Conservation (phyloP, 768 basidiomycete species). For the Serendipita indica region DNA sequence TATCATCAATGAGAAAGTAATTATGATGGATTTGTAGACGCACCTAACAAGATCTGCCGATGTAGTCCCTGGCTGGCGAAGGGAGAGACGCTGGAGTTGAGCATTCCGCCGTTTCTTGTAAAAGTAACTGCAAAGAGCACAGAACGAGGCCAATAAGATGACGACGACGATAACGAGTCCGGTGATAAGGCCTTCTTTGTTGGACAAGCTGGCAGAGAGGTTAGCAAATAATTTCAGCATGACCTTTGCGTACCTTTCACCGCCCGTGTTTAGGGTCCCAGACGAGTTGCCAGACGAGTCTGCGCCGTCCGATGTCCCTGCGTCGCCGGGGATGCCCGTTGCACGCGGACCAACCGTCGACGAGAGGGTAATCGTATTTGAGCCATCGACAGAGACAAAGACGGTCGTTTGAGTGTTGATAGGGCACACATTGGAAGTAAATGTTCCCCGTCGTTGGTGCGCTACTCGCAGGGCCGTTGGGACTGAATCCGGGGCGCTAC, state of each 20-base stretch:
- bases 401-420: background rate
- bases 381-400: background rate
- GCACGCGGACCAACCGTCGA: background rate
- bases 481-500: background rate
- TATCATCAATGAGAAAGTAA: background rate
- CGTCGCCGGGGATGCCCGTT: background rate
- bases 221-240: background rate
- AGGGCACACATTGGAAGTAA: conserved; percentile 1
- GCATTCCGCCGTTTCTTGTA: conserved; percentile 9
- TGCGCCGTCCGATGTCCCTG: background rate
- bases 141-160: background rate
- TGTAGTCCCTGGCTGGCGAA: background rate
- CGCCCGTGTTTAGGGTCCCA: background rate
- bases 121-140: background rate
- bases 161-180: background rate
- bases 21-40: background rate
- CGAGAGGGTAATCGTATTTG: background rate
- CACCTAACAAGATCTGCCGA: background rate
- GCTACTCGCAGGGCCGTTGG: background rate
- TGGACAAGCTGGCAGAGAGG: background rate
- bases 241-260: background rate
- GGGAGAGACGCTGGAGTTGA: background rate
- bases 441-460: background rate
- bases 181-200: conserved; percentile 8
- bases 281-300: background rate